These are phyloP conservation scores for Colletotrichum noveboracense DNA, from an alignment of 2,329 filamentous ascomycete genomes.

Conservation along the genomic window DNA sequence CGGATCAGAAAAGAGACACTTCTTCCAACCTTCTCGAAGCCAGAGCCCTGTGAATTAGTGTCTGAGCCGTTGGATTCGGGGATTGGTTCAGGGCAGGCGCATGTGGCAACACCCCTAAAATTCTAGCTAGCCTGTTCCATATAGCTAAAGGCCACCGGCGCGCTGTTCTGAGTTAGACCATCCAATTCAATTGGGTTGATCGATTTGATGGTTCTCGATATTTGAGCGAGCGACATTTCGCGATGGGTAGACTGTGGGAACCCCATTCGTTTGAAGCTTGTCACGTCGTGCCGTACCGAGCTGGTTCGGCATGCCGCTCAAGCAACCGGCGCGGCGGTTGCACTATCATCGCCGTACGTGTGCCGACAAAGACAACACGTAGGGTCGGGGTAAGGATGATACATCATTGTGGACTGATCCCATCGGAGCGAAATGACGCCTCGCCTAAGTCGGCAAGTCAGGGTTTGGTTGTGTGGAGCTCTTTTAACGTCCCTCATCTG, in stretches of 20 bases:
- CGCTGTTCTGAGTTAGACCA: background rate
- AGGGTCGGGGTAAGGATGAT: slow-evolving; percentile 9
- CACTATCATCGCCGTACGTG: background rate
- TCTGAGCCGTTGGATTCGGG: slow-evolving; percentile 11
- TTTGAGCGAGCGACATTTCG: background rate
- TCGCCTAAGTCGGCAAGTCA: slow-evolving; percentile 21
- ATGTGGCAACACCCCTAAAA: slow-evolving; percentile 2
- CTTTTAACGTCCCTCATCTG: slow-evolving; percentile 5
- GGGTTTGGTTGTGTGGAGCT: slow-evolving; percentile 10
- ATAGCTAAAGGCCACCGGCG: background rate
- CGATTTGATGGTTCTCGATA: background rate
- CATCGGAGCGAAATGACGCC: slow-evolving; percentile 22
- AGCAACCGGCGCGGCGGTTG: background rate
- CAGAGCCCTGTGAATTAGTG: background rate
- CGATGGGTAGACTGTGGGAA: background rate
- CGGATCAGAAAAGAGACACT: background rate
- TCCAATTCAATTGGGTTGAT: background rate
- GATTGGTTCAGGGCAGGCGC: slow-evolving; percentile 3
- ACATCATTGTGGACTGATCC: slow-evolving; percentile 25
- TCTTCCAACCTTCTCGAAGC: slow-evolving; percentile 20
- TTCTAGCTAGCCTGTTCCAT: background rate
- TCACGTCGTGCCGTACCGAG: background rate
- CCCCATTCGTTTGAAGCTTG: background rate
- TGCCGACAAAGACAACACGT: background rate
- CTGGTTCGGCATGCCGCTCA: background rate